Evolutionary conservation across 352 stramenopile genomes (phyloP), one percentile per base, ranked within the genome.

Genomic region (Globisporangium emineosum): DNA sequence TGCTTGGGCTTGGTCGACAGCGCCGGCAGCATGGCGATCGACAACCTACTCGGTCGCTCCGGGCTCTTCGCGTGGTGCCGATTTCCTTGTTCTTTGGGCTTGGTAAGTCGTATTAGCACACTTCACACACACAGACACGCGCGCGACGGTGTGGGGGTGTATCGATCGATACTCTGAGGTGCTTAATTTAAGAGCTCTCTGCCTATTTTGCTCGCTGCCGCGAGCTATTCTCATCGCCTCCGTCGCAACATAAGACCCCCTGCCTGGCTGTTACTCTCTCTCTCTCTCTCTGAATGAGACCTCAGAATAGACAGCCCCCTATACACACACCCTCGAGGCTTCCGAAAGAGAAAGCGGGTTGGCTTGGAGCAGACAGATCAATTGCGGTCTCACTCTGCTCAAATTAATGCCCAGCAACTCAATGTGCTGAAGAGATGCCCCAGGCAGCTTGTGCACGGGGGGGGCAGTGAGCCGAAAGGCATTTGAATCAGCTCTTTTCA

Each of bases 1-100:
- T 93, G 81, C 75, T 93, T 95, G 45, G 86, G 84, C 62, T 90
- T 89, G 57, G 83, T 88, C 33, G 79, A 91, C 64, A 95, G 81
- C 60, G 86, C 83, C 54, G 86, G 86, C 37, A 94, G 77, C 82
- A 91, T 90, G 33, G 47, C 3, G 30, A 21, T n/a, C n/a, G n/a
- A n/a, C 37, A 43, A 43, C 37, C 37, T 43, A n/a, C 15, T 43
- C 37, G 4, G n/a, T 43, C 37, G 37, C 13, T 43, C 17, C 37
- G 37, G 37, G 37, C 13, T 43, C 37, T 43, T 43, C 37, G 3
- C 37, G 37, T 15, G 37, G 13, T 15, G 5, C 54, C 61, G 27
- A 56, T 56, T 19, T 30, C 27, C 50, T 56, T 56, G 50, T 30
- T 56, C 13, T n/a, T 32, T 27, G 50, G 23, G 27, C 50, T 37